Evolutionary conservation across 768 basidiomycete genomes (phyloP), one percentile per base, ranked within the genome.

Genomic region (Suillus cothurnatus): DNA sequence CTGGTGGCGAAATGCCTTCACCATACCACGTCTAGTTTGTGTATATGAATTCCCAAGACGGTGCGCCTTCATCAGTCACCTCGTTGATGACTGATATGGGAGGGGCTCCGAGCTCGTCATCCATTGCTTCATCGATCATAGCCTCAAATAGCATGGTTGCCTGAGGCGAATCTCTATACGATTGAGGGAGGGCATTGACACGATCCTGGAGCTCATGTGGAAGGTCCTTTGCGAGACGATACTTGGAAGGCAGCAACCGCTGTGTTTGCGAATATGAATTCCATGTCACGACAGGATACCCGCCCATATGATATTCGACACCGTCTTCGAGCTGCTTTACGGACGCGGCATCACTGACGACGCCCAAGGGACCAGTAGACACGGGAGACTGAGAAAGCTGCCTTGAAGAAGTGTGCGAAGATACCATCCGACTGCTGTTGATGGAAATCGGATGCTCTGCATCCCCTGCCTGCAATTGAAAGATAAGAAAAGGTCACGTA

Each of bases 41-140:
- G 73, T 97, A 97, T 66, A 89, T 81, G 70, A 95, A 97, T 70
- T 97, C 94, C 86, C 91, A 94, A 31, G 85, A 85, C 0, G 95
- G 94, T 26, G 88, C 85, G 12, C 86, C 81, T 66, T 91, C 89
- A 11, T 81, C 73, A 66, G 93, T 92, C 28, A 93, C 79, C 0
- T 83, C 75, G 70, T 95, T 94, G 49, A 65, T 74, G 31, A 97
- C 83, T 19, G 77, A 76, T 69, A 97, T 91, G 6, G 77, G 78
- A 0, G 92, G 93, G 2, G 91, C 89, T 53, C 84, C 71, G 0
- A 86, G 88, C 66, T 95, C 93, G 68, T 90, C 88, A 6, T 81
- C 77, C 26, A 81, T 81, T 0, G 90, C 90, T 67, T 90, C 85
- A 19, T 76, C 76, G 17, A 95, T 93, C 66, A 82, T 82, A 4